These are phyloP conservation scores for Mycosarcoma maydis DNA, from an alignment of 1,284 basidiomycete species.

Conservation along the genomic window DNA sequence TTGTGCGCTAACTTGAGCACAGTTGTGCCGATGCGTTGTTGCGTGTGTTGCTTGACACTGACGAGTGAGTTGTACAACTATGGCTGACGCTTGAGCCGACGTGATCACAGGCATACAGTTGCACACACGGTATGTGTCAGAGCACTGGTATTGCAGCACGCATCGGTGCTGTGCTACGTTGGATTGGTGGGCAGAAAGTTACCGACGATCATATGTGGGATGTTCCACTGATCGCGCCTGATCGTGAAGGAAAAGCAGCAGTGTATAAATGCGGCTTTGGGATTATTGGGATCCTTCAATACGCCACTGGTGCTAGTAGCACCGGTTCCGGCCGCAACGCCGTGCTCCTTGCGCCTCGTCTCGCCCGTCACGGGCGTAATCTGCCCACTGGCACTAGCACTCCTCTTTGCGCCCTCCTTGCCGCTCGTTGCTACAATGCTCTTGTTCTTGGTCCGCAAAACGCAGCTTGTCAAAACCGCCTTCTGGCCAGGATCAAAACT, in stretches of 20 bases:
- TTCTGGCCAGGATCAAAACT: slow-evolving; percentile 82
- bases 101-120: no score
- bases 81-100: no score
- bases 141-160: no score
- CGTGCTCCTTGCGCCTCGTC: no score
- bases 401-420: neutral
- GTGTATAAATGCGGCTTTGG: slow-evolving; percentile 76
- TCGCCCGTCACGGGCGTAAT: slow-evolving; percentile 6
- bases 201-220: slow-evolving; percentile 47
- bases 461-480: slow-evolving; percentile 91
- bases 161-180: slow-evolving; percentile 5
- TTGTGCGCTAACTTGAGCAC: no score
- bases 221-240: slow-evolving; percentile 74
- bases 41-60: no score
- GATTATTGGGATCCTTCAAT: slow-evolving; percentile 53
- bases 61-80: no score
- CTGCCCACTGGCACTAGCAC: neutral
- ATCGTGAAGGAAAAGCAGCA: slow-evolving; percentile 98
- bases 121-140: no score
- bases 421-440: slow-evolving; percentile 18
- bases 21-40: no score
- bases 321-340: slow-evolving; percentile 21
- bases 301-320: slow-evolving; percentile 30
- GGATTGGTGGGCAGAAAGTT: slow-evolving; percentile 45
- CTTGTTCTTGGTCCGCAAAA: slow-evolving; percentile 70